Evolutionary conservation across 371 early-diverging fungal species (phyloP), one percentile per base, ranked within the genome.

Genomic region (Zopfochytrium polystomum): DNA sequence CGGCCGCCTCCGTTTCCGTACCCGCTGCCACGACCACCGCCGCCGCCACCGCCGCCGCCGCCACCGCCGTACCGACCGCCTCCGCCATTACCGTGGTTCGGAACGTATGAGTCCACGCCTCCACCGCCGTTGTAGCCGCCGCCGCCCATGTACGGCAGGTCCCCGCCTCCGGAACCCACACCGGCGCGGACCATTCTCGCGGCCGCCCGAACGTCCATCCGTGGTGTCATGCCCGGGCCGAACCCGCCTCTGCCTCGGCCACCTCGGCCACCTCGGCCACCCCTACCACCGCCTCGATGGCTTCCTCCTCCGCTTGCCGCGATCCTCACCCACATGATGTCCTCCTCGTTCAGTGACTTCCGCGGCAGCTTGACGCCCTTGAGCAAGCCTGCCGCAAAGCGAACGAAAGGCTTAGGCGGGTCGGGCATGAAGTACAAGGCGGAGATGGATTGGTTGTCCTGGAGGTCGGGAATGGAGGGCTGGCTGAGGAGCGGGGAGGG

Each of bases 401-500:
- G 11, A 18, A 51, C 56, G 46, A 51, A 58, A 18, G 59, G 63
- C 0, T 3, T 22, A 1, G 70, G 61, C 7, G 68, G 26, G 11
- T 22, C 7, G 2, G 78, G 78, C 78, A 78, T 75, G 53, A 51
- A 27, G 48, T 75, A 78, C 15, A 67, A 42, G 9, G 66, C 67
- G 38, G 70, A 65, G 31, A 78, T 68, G 0, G 72, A 56, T 1
- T 63, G 59, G 44, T 65, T 67, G 55, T 74, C 62, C 3, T n/a
- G 13, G 35, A 79, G 51, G 53, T 74, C 78, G 3, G 50, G 50
- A 61, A 48, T 13, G 11, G 57, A 30, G 15, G 60, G 62, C 33
- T 56, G 57, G 23, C 80, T 79, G 0, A 70, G 73, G 11, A 90
- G 60, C 30, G 91, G 93, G 1, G 86, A 86, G 26, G 77, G 75